phyloP scores from a whole-genome alignment of 768 basidiomycete species.

The Lepiota brunneoincarnata region DNA sequence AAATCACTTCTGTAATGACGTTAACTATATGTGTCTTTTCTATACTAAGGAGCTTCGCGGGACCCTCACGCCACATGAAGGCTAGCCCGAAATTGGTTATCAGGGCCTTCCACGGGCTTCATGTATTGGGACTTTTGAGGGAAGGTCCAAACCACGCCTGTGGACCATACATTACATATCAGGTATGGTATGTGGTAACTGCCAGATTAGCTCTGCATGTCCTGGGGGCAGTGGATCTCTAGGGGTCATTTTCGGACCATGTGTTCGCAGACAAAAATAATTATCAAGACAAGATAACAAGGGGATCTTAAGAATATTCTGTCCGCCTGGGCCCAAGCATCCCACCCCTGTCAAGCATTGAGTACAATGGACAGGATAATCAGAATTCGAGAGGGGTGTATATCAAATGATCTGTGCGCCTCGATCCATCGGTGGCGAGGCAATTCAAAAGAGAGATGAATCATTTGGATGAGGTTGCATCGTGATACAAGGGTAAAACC shows the following conservation, averaged over 20 bases:
- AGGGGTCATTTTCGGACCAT: not conserved
- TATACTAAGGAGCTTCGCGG: not conserved
- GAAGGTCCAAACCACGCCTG: not conserved
- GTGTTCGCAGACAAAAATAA: not conserved
- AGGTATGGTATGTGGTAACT: slow-evolving; percentile 1
- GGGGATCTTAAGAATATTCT: no score
- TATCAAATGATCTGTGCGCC: no score
- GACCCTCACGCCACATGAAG: not conserved
- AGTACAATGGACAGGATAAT: no score
- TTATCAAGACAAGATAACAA: not conserved
- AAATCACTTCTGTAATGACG: not conserved
- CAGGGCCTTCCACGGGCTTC: not conserved
- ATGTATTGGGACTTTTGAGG: not conserved
- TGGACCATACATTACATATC: not conserved
- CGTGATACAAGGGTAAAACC: no score
- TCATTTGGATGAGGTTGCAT: no score
- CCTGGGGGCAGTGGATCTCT: no score
- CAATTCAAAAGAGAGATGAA: no score
- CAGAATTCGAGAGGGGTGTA: no score
- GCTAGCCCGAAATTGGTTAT: not conserved
- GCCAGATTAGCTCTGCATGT: not conserved
- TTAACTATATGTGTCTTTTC: not conserved
- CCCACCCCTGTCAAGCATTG: no score
- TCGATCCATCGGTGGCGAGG: no score
- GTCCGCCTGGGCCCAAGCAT: no score